Conservation (phyloP, 2,329 filamentous ascomycete species). For the Fusarium gaditjirri region DNA sequence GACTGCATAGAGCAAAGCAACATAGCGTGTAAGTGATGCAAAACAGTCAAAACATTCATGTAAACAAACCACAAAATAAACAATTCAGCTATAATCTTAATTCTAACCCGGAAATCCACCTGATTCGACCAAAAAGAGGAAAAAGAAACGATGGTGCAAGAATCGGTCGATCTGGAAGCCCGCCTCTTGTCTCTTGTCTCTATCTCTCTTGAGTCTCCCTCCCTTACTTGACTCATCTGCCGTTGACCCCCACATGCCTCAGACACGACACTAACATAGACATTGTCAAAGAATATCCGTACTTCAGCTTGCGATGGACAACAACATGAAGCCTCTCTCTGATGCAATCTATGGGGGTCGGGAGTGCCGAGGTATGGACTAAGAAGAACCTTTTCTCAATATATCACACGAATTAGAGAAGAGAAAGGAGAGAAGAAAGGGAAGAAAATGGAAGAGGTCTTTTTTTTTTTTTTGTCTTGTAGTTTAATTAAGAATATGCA, state of each 20-base stretch:
- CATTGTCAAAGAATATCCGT: neutral
- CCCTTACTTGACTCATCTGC: constrained; percentile 19
- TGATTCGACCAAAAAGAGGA: neutral
- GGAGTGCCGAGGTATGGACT: neutral
- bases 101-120: neutral
- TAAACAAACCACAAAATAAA: constrained; percentile 1
- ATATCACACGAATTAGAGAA: neutral
- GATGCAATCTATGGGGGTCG: neutral
- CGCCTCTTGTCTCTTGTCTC: neutral
- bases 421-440: neutral
- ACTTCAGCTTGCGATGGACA: neutral
- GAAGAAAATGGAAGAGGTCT: neutral
- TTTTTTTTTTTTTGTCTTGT: constrained; percentile 1
- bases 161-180: constrained; percentile 28
- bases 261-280: constrained; percentile 1
- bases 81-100: neutral
- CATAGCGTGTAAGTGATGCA: neutral
- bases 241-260: neutral
- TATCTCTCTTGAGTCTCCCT: constrained; percentile 1
- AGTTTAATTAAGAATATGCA: neutral
- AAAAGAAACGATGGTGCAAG: neutral
- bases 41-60: neutral
- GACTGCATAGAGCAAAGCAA: no score
- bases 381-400: neutral
- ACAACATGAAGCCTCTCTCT: constrained; percentile 15